A percentile compares a stretch with the other conserved stretches of the same genome.
These are phyloP conservation scores for Caryopteris hybrid DNA, from an alignment of 305 asterid genomes.

Conservation along the genomic window DNA sequence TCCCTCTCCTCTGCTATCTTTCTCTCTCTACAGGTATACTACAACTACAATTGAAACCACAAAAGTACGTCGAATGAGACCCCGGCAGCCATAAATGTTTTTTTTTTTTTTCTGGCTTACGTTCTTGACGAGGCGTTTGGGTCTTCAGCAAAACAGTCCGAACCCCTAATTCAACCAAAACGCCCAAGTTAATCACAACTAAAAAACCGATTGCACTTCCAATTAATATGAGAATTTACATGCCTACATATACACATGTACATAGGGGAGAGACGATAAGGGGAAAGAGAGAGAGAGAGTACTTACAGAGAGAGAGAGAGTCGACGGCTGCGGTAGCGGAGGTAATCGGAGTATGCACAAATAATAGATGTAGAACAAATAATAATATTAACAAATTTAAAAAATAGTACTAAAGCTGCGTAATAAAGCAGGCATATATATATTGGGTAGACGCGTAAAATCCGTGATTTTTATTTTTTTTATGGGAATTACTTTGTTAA, in stretches of 20 bases:
- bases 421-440: too few relatives aligned
- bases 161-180: slow-evolving; percentile 35
- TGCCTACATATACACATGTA: background rate
- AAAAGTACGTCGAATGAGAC: slow-evolving; percentile 24
- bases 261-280: background rate
- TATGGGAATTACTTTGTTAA: too few relatives aligned
- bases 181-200: slow-evolving; percentile 24
- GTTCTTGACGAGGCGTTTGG: slow-evolving; percentile 30
- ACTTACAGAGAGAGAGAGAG: slow-evolving; percentile 20
- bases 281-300: background rate
- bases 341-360: slow-evolving; percentile 5
- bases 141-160: slow-evolving; percentile 28
- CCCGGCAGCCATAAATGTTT: slow-evolving; percentile 4
- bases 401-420: too few relatives aligned
- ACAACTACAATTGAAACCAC: slow-evolving; percentile 12
- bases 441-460: too few relatives aligned
- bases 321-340: slow-evolving; percentile 22
- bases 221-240: background rate
- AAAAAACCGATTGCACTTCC: background rate
- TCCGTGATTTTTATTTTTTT: too few relatives aligned
- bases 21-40: slow-evolving; percentile 14
- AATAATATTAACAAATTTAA: background rate
- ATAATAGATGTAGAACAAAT: background rate
- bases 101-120: slow-evolving; percentile 13
- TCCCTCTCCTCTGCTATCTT: slow-evolving; percentile 11